Conservation (phyloP, 768 basidiomycete species). For the Mycena leptocephala region DNA sequence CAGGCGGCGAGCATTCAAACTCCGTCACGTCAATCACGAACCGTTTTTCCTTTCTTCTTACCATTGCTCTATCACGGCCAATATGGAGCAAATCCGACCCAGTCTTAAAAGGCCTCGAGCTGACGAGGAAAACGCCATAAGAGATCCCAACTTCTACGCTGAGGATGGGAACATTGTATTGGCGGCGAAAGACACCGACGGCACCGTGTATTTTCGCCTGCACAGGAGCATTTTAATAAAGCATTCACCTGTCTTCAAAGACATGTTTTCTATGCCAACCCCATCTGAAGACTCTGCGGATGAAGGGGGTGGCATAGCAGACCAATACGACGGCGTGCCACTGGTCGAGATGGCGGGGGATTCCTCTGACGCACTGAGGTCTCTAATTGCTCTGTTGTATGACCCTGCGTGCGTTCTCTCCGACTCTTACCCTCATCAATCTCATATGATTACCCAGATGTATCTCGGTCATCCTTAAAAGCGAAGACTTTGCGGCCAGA, state of each 20-base stretch:
- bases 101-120: too few relatives aligned
- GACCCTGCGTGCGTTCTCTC: slow-evolving; percentile 8
- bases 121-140: too few relatives aligned
- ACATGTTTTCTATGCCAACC: slow-evolving; percentile 9
- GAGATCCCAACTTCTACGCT: background rate
- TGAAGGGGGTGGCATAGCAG: too few relatives aligned
- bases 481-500: background rate
- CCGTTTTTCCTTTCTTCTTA: too few relatives aligned
- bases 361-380: background rate
- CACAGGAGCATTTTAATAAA: background rate
- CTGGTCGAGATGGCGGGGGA: slow-evolving; percentile 17
- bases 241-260: slow-evolving; percentile 2
- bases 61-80: too few relatives aligned
- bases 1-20: too few relatives aligned
- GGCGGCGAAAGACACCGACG: background rate
- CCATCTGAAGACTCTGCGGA: too few relatives aligned
- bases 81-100: too few relatives aligned
- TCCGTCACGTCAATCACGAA: too few relatives aligned
- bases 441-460: background rate
- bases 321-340: slow-evolving; percentile 9
- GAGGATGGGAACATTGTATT: background rate
- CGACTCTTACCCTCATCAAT: too few relatives aligned
- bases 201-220: background rate
- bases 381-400: slow-evolving; percentile 2
- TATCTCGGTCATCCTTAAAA: background rate